Base-by-base conservation (phyloP, 768 basidiomycete genomes). In the Coprinopsis marcescibilis region DNA sequence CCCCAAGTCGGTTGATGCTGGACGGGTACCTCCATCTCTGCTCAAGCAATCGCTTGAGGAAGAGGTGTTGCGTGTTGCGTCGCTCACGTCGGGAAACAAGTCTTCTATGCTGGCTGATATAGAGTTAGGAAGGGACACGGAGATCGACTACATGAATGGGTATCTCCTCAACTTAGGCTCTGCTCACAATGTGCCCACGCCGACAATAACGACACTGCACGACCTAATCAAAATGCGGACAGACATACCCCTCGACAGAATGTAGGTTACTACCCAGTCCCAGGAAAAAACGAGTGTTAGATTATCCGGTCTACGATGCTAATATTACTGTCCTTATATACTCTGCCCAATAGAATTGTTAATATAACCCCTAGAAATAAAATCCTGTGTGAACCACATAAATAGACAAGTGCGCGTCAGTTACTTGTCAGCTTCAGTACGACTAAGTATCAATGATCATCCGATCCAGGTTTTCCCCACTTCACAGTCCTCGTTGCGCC, bases 81-180 rank as follows among this genome's bases (percentile, higher is more conserved):
- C 69, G 7, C 45, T 66, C 19, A 94, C 89, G 3, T 67, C 64
- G 33, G 65, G 66, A 12, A 91, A 93, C 59, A 75, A 81, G 43
- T 91, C 90, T 4, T 89, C 85, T 13, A 96, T 91, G 79, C 69
- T 92, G 14, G 60, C 69, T 13, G 91, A 95, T 58, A 61, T 94
- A 23, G 73, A 72, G 52, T 63, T 65, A 25, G 82, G 83, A 34
- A 67, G 68, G 43, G 51, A 58, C 4, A 93, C 91, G 0, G 93
- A 97, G 66, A 75, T 97, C 19, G 77, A 85, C 14, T 88, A 69
- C 56, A 70, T 96, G 56, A 92, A 89, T 50, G 93, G 94, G 3
- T 89, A 92, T 60, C 62, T 98, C 40, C 58, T 81, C 23, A 64
- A 67, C 6, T 65, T 91, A 6, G 94, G 85, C 20, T 54, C 64